Evolutionary conservation across 306 rosid species (phyloP).

Genomic region (Leucaena leucocephala): DNA sequence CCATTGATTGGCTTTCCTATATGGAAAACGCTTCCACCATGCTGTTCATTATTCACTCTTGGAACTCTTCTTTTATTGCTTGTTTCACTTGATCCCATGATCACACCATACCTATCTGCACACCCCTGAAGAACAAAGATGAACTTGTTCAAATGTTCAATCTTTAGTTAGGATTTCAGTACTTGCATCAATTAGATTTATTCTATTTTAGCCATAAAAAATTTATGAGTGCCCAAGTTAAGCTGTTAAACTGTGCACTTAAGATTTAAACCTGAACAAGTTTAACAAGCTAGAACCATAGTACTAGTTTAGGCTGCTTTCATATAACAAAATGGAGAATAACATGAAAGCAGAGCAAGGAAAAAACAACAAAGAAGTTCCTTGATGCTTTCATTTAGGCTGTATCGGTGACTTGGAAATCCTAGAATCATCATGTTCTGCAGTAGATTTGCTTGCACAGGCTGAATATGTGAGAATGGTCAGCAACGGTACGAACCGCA

Average conservation of each 20-base stretch:
- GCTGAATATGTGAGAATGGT: constrained; percentile 36
- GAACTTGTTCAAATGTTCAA: neutral
- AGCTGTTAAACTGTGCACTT: neutral
- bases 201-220: neutral
- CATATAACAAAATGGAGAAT: neutral
- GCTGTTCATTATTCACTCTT: constrained; percentile 39
- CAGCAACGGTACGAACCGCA: constrained; percentile 42
- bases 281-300: neutral
- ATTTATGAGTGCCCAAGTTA: neutral
- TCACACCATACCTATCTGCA: constrained; percentile 43
- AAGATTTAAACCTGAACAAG: neutral
- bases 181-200: neutral
- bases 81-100: constrained; percentile 36
- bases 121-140: constrained; percentile 7
- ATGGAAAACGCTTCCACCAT: neutral
- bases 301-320: neutral
- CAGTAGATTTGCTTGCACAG: constrained; percentile 30
- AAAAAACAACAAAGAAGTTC: neutral
- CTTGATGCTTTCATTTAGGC: constrained; percentile 41
- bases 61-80: constrained; percentile 29
- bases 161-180: neutral
- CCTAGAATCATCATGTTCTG: constrained; percentile 23
- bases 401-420: constrained; percentile 33
- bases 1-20: constrained; percentile 45
- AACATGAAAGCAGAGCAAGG: neutral